A percentile compares a stretch with the other conserved stretches of the same genome.
These are phyloP conservation scores for Cutaneotrichosporon sp. DNA, from an alignment of 1,284 basidiomycete species.

Conservation along the genomic window DNA sequence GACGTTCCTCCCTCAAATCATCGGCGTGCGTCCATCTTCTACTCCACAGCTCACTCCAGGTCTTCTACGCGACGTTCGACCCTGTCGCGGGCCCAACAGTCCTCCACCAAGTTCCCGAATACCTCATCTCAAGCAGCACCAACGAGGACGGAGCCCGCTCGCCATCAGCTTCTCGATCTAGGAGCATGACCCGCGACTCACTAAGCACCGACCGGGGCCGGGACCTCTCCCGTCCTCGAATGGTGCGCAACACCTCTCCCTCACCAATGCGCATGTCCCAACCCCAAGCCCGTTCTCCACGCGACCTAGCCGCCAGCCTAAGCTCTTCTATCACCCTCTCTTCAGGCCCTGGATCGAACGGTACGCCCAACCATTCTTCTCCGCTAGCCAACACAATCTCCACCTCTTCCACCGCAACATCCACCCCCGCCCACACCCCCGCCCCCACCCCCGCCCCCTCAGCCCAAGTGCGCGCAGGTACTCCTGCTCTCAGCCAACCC, in stretches of 20 bases:
- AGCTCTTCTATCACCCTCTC: not conserved
- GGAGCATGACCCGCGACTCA: constrained; percentile 29
- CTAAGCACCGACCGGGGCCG: not conserved
- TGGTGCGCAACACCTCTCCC: not conserved
- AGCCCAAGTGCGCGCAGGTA: not conserved
- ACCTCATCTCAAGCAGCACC: constrained; percentile 44
- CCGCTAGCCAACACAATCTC: not conserved
- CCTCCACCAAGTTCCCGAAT: constrained; percentile 53
- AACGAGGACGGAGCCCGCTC: constrained; percentile 24
- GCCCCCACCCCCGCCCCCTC: not conserved
- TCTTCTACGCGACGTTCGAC: constrained; percentile 54
- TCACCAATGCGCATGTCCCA: constrained; percentile 1
- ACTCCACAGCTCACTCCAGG: constrained; percentile 26
- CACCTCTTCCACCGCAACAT: not conserved
- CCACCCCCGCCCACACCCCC: not conserved
- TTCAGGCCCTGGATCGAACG: not conserved
- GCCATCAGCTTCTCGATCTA: constrained; percentile 26
- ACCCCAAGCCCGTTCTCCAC: not conserved
- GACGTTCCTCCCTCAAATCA: constrained; percentile 52
- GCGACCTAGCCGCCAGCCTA: not conserved
- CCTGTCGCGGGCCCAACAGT: constrained; percentile 47
- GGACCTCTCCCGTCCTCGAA: not conserved
- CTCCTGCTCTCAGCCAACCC: not conserved
- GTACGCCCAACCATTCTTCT: not conserved
- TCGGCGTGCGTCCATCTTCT: constrained; percentile 40